phyloP scores from a whole-genome alignment of 768 basidiomycete species.

The Exidia glandulosa region DNA sequence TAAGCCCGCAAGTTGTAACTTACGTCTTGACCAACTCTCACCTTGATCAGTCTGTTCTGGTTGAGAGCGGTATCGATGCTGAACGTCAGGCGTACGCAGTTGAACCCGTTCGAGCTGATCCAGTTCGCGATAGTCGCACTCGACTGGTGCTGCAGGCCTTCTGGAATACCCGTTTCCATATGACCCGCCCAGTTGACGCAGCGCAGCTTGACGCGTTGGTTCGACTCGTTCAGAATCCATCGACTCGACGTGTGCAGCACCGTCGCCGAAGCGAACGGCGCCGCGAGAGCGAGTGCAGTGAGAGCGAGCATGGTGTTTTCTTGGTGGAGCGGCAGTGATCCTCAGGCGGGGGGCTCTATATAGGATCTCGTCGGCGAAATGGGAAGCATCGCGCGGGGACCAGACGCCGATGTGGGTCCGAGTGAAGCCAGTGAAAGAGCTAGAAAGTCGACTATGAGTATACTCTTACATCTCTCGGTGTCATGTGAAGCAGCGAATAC shows the following conservation, averaged over 20 bases:
- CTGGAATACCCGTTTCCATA: background rate
- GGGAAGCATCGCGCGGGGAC: background rate
- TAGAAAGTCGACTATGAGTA: too few relatives aligned
- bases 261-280: background rate
- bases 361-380: background rate
- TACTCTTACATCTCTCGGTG: too few relatives aligned
- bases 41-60: background rate
- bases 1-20: too few relatives aligned
- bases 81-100: background rate
- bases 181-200: conserved; percentile 1
- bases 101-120: background rate
- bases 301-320: too few relatives aligned
- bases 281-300: background rate
- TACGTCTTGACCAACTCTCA: too few relatives aligned
- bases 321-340: background rate
- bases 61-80: background rate
- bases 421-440: too few relatives aligned
- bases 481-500: too few relatives aligned
- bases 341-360: background rate
- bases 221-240: background rate
- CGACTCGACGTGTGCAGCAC: background rate
- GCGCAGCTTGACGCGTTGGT: background rate
- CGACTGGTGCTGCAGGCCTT: background rate
- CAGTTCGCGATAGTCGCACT: background rate
- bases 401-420: too few relatives aligned